Conservation (phyloP, 139 green algal genomes). For the Diplosphaera chodatii region DNA sequence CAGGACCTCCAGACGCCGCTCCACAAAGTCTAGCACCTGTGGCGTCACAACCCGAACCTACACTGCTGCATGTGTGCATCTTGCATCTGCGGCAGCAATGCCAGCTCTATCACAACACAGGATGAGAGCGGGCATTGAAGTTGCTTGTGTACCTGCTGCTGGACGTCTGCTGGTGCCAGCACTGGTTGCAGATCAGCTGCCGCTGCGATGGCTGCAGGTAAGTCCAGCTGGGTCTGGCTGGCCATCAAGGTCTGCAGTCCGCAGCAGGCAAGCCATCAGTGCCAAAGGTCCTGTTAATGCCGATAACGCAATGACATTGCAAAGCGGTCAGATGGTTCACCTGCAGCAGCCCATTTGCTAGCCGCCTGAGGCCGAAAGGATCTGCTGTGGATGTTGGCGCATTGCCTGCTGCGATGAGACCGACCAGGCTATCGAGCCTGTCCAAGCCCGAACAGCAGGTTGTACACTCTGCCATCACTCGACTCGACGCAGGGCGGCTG, state of each 20-base stretch:
- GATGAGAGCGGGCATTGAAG: too few relatives aligned
- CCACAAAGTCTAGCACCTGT: slow-evolving; percentile 62
- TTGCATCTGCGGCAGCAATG: too few relatives aligned
- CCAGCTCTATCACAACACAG: too few relatives aligned
- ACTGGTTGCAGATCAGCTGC: slow-evolving; percentile 75
- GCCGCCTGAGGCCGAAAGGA: slow-evolving; percentile 89
- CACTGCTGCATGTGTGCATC: too few relatives aligned
- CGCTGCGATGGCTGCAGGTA: slow-evolving; percentile 43
- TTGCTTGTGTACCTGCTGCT: slow-evolving; percentile 8
- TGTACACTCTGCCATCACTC: too few relatives aligned
- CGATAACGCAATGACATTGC: too few relatives aligned
- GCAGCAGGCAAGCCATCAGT: too few relatives aligned
- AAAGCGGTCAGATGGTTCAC: too few relatives aligned
- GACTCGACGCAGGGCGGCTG: too few relatives aligned
- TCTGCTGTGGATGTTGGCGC: slow-evolving; percentile 82
- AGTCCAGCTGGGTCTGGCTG: slow-evolving; percentile 56
- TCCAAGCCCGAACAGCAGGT: too few relatives aligned
- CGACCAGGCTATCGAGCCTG: slow-evolving; percentile 88
- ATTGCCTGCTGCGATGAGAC: slow-evolving; percentile 82
- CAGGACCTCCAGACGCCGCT: slow-evolving; percentile 86
- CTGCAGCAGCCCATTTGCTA: slow-evolving; percentile 68
- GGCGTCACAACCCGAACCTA: too few relatives aligned
- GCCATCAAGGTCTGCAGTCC: slow-evolving; percentile 65
- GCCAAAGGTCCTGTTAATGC: too few relatives aligned
- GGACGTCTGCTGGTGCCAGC: slow-evolving; percentile 32